Evolutionary conservation across 1,284 basidiomycete genomes (phyloP), one percentile per base, ranked within the genome.

Genomic region (Tremellales sp.): DNA sequence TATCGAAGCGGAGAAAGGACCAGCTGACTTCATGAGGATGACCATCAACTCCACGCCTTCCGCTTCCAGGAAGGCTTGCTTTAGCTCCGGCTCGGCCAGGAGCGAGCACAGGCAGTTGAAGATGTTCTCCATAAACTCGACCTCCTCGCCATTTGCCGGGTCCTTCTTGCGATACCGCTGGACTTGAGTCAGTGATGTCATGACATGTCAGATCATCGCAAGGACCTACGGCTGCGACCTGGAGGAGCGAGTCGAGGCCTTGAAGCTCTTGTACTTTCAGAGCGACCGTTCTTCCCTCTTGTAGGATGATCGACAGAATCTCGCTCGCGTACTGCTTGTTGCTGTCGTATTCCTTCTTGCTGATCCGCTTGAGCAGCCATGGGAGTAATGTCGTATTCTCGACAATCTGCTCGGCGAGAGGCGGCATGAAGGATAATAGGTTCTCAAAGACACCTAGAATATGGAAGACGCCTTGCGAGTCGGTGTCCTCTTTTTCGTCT

Each of bases 31-130:
- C 84, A 97, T 88, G 78, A 97, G 86, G 52, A 97, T 78, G 19
- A 96, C 81, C 92, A 98, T 97, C 22, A 99, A 79, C 63, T 99
- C 96, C 11, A 92, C 83, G 1, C 96, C 96, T 71, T 99, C 96
- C 10, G 84, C 85, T n/a, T 84, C 81, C 8, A 92, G 73, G 75
- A 97, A 97, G 1, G 81, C 73, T n/a, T 78, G 68, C 72, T 96
- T 96, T 70, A 86, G 82, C 45, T 84, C 77, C 3, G 83, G 77
- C 65, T 89, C 87, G 7, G 79, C 80, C 23, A 93, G 76, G 0
- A 85, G 80, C 0, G 90, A 89, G 68, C 93, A 97, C 21, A 98
- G 73, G 0, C 84, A 76, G 70, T 97, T 89, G 63, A 98, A 97
- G 2, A 89, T 59, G 69, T 99, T 98, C 68, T 97, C 94, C 87